phyloP scores from a whole-genome alignment of 2,329 filamentous ascomycete species.

The Botrytis sinoallii region DNA sequence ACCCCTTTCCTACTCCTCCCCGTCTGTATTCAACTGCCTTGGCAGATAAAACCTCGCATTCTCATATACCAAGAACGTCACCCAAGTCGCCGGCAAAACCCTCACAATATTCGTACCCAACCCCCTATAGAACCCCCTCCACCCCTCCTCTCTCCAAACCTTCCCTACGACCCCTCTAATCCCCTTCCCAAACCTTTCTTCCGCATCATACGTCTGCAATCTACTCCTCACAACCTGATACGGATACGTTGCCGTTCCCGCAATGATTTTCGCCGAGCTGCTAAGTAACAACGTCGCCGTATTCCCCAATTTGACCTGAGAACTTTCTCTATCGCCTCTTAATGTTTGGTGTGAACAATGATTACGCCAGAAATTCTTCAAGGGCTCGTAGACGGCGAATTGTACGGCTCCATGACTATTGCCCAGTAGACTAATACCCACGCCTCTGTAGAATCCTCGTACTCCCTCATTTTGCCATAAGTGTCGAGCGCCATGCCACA shows the following conservation, averaged over 20 bases:
- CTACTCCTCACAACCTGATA: slow-evolving; percentile 89
- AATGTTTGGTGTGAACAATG: slow-evolving; percentile 45
- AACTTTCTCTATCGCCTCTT: slow-evolving; percentile 29
- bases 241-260: slow-evolving; percentile 87
- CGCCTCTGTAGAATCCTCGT: slow-evolving; percentile 81
- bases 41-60: slow-evolving; percentile 76
- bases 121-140: slow-evolving; percentile 86
- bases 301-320: slow-evolving; percentile 30
- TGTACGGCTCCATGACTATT: slow-evolving; percentile 92
- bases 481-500: slow-evolving; percentile 65
- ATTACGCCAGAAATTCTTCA: slow-evolving; percentile 49
- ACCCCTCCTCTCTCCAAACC: slow-evolving; percentile 76
- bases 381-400: slow-evolving; percentile 87
- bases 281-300: slow-evolving; percentile 72
- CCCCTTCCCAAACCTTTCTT: slow-evolving; percentile 68
- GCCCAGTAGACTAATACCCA: slow-evolving; percentile 78
- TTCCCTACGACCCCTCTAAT: slow-evolving; percentile 66
- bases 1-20: background rate
- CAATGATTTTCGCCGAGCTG: slow-evolving; percentile 78
- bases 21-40: slow-evolving; percentile 24
- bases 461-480: slow-evolving; percentile 71
- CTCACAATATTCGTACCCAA: slow-evolving; percentile 84
- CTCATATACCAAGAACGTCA: slow-evolving; percentile 96
- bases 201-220: slow-evolving; percentile 84
- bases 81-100: slow-evolving; percentile 91